phyloP scores from a whole-genome alignment of 2,329 filamentous ascomycete genomes.

The Colletotrichum siamense region DNA sequence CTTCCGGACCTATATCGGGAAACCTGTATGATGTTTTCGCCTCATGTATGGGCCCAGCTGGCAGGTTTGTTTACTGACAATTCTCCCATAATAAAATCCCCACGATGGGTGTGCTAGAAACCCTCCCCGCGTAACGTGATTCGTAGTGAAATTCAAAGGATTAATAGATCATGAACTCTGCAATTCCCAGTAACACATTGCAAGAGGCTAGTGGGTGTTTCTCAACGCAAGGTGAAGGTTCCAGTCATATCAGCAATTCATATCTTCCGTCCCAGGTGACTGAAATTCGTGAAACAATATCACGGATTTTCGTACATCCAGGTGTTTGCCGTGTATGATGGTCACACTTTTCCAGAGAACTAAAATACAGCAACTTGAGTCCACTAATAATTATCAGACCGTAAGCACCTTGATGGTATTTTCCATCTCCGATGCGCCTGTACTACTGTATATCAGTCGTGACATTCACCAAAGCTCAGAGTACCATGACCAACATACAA shows the following conservation, averaged over 20 bases:
- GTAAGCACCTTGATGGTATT: accelerated
- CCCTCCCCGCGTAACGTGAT: no score
- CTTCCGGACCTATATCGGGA: background rate
- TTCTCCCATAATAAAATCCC: no score
- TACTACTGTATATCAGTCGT: no score
- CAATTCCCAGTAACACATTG: accelerated
- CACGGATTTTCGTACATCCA: background rate
- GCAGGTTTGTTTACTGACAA: no score
- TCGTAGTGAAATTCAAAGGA: accelerated
- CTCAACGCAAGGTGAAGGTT: background rate
- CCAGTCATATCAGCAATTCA: background rate
- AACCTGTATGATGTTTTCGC: background rate
- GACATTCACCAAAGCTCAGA: no score
- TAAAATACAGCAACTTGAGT: background rate
- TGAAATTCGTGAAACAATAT: background rate
- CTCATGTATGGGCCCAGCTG: accelerated
- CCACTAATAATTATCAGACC: accelerated
- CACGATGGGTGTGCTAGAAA: no score
- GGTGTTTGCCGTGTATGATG: background rate
- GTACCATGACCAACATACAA: no score
- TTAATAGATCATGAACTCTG: background rate
- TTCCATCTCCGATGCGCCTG: background rate
- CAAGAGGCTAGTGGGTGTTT: accelerated
- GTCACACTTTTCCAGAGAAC: background rate
- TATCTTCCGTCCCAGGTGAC: accelerated